Base-by-base conservation (phyloP, 495 filamentous ascomycete genomes). In the Aspergillus haitiensis region DNA sequence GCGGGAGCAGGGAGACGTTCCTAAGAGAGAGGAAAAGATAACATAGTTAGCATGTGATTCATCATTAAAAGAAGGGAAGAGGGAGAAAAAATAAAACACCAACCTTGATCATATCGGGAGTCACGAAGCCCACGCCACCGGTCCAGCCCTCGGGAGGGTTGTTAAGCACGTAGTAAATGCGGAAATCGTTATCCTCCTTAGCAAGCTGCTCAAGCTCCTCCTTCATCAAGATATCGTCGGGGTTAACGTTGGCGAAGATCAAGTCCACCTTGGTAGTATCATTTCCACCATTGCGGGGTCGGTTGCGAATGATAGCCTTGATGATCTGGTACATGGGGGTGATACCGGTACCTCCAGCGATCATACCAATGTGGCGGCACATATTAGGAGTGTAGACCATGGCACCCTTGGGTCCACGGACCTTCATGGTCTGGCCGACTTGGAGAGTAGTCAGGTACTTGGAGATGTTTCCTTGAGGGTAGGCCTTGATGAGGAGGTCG, bases 271-370 rank as follows among this genome's bases (percentile, higher is more conserved):
- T 78, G 56, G 94, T 98, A 61, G 76, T 85, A 73, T 98, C 92
- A 53, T 85, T 89, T 9, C 87, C 81, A 44, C 87, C 79, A 63
- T 82, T 78, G 59, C 78, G 76, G 55, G 82, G 81, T 68, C 92
- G 83, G 59, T 91, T 91, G 67, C 92, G 82, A 62, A 96, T 83
- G 60, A 98, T 92, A 44, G 94, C 94, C 64, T 90, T 84, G 65
- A 97, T 86, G 60, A 98, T 85, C 81, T 98, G 93, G 60, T 97
- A 81, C 93, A 98, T 98, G 40, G 93, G 93, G 31, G 93, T 98
- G 75, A 98, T 97, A 66, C 94, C 94, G 12, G 94, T 98, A 53
- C 94, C 94, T 72, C 94, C 94, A 58, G 94, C 91, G 68, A 98
- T 90, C 94, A 98, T 98, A 65, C 94, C 94, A 56, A 98, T 93